Base-by-base conservation (phyloP, 2,329 filamentous ascomycete genomes). In the Botrytis deweyae region DNA sequence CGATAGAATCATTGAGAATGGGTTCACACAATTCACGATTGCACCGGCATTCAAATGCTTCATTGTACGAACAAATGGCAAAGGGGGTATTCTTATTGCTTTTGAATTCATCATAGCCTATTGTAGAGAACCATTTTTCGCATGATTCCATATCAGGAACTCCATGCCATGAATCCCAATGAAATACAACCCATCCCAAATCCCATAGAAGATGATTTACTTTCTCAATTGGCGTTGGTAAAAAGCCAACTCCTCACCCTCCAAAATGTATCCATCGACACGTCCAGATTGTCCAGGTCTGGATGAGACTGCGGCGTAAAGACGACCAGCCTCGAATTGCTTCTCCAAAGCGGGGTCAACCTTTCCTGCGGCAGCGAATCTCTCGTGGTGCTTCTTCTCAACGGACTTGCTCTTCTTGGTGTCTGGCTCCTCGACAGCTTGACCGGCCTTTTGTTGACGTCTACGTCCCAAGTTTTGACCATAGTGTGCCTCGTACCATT, bases 401-500 rank as follows among this genome's bases (percentile, higher is more conserved):
- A 98, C 93, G 76, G 91, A 88, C 88, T 97, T 97, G 89, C 91
- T 94, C 93, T 97, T 98, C 93, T 80, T 79, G 73, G 97, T 97
- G 81, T 91, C 90, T 86, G 76, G 84, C 83, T 83, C 81, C 78
- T 78, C 75, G 74, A 77, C 77, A 72, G 82, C 80, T 81, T 87
- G 85, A 68, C 80, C 83, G 70, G 81, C 79, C 87, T 97, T 95
- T 85, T 91, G 89, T 89, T 97, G 94, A 87, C 95, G 93, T 87
- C 92, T 92, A 82, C 95, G 93, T 85, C 96, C 96, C 78, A 99
- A 84, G 82, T 88, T 82, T 86, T 93, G 90, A 84, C 96, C 96
- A 90, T 99, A 99, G 92, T 99, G 96, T 81, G 96, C 94, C 91
- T 99, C 96, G 88, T 97, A 99, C 96, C 96, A 99, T 89, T 98